Percentiles rank a stretch among this genome's conserved stretches.
phyloP scores from a whole-genome alignment of 768 basidiomycete genomes.

The Lactarius quietus region DNA sequence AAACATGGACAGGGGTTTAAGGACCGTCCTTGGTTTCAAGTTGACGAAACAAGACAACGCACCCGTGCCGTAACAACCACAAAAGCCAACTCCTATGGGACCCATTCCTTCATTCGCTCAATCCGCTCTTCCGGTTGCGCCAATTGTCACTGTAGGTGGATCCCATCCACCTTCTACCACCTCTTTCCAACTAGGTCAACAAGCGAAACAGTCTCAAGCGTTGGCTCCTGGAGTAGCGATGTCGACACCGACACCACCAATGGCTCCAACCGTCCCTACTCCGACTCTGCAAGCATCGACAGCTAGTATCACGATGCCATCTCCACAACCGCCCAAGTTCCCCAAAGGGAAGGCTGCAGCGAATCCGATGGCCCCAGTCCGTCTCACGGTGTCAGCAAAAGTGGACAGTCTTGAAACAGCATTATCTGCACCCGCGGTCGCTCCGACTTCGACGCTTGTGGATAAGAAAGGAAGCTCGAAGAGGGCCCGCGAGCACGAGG shows the following conservation, averaged over 20 bases:
- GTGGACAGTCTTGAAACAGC: slow-evolving; percentile 22
- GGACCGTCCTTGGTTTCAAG: background rate
- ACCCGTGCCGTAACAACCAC: slow-evolving; percentile 1
- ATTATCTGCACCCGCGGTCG: slow-evolving; percentile 7
- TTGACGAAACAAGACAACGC: background rate
- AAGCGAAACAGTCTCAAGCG: slow-evolving; percentile 17
- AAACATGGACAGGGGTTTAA: slow-evolving; percentile 22
- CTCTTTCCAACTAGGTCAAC: slow-evolving; percentile 1
- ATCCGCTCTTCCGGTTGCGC: background rate
- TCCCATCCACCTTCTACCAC: slow-evolving; percentile 10
- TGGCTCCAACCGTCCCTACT: slow-evolving; percentile 7
- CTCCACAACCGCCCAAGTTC: slow-evolving; percentile 49
- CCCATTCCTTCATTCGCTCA: background rate
- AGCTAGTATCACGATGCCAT: slow-evolving; percentile 12
- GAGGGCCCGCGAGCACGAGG: slow-evolving; percentile 53
- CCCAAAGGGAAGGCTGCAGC: slow-evolving; percentile 52
- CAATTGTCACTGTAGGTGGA: background rate
- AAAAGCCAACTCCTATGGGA: slow-evolving; percentile 6
- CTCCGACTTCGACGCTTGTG: slow-evolving; percentile 13
- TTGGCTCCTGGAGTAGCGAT: background rate
- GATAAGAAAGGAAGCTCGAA: slow-evolving; percentile 33
- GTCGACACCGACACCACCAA: slow-evolving; percentile 21
- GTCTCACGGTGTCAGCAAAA: slow-evolving; percentile 34
- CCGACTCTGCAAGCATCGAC: slow-evolving; percentile 20
- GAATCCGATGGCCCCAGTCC: slow-evolving; percentile 41